Base-by-base conservation (phyloP, 2,329 filamentous ascomycete genomes). In the Tolypocladium capitatum region DNA sequence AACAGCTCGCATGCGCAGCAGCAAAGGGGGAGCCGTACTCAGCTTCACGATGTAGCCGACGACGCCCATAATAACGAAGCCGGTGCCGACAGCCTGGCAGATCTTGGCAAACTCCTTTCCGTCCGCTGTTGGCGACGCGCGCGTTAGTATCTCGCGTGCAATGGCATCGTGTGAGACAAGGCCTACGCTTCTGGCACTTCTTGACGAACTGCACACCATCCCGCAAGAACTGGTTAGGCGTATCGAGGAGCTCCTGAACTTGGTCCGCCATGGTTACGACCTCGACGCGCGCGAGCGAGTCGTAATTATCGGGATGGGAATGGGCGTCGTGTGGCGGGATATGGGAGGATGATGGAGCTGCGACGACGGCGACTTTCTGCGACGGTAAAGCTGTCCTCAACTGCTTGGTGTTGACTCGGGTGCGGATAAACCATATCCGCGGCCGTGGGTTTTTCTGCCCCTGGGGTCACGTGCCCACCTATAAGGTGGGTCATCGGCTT, bases 41-140 rank as follows among this genome's bases (percentile, higher is more conserved):
- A 84, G 72, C 73, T 84, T 84, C 61, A 84, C 79, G 52, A 84
- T 65, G 66, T 83, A 84, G 53, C 81, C 81, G 49, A 84, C 81
- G 43, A 78, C 77, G 52, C 80, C 80, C 80, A 83, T 84, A 65
- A 84, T 75, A 53, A 84, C 64, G 68, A 84, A 84, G 50, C 81
- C 81, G 53, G 83, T 74, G 49, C 80, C 81, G 52, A 84, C 81
- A 51, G 81, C 81, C 67, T 74, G 71, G 61, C 66, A 70, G 48
- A 71, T 63, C 54, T 66, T 65, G 47, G 69, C 57, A 52, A 71
- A 71, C 56, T 71, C 68, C 53, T 66, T 63, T 53, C 64, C 60
- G 47, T 71, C 68, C 48, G 67, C 67, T 68, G 46, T 34, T 35
- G 24, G 43, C 27, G 40, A 32, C 36, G 27, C 6, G 28, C 34